phyloP scores from a whole-genome alignment of 2,329 filamentous ascomycete species.

The Diaporthe citriasiana region DNA sequence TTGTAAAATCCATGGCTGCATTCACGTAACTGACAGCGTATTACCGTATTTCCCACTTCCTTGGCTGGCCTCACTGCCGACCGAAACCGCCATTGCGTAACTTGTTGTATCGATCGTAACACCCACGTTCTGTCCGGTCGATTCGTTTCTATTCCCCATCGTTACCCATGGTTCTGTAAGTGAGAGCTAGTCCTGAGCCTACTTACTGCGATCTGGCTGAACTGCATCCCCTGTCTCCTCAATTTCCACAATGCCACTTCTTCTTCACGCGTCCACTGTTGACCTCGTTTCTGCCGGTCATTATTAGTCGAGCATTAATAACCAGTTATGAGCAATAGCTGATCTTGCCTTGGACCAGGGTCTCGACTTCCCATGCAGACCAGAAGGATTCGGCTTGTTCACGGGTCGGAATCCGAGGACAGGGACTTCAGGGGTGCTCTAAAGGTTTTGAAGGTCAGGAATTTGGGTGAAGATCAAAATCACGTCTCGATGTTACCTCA shows the following conservation, averaged over 20 bases:
- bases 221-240: slow-evolving; percentile 40
- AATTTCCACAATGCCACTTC: slow-evolving; percentile 40
- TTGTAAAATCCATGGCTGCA: not conserved
- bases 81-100: slow-evolving; percentile 40
- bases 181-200: not conserved
- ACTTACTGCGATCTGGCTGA: slow-evolving; percentile 38
- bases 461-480: accelerated
- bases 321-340: not conserved
- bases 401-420: slow-evolving; percentile 9
- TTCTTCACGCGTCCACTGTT: slow-evolving; percentile 40
- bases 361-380: slow-evolving; percentile 33
- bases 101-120: slow-evolving; percentile 42
- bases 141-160: slow-evolving; percentile 22
- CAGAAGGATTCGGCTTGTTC: slow-evolving; percentile 23
- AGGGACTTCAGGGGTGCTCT: not conserved
- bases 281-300: slow-evolving; percentile 37
- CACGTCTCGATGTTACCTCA: not conserved
- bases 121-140: slow-evolving; percentile 41
- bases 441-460: not conserved
- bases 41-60: too few species aligned
- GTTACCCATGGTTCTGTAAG: not conserved
- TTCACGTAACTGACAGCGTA: too few species aligned
- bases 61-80: not conserved
- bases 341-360: slow-evolving; percentile 40
- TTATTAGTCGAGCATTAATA: not conserved